Conservation (phyloP, 805 yeast species). For the Starmerella ratchasimensis region DNA sequence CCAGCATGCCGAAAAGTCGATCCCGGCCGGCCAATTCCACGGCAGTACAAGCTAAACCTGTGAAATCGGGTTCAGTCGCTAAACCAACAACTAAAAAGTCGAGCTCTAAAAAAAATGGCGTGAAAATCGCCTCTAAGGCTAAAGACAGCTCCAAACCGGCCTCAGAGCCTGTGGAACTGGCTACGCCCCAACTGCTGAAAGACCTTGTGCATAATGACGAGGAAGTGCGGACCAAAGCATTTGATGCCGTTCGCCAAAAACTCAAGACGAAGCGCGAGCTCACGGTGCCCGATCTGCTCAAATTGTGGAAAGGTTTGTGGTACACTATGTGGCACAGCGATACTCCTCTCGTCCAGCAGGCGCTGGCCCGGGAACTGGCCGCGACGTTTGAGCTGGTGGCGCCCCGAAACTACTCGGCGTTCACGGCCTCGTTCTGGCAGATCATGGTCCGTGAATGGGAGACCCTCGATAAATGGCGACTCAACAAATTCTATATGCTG, state of each 20-base stretch:
- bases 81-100: too few species aligned
- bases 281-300: conserved; percentile 47
- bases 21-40: too few species aligned
- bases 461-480: conserved; percentile 62
- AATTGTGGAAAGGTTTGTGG: conserved; percentile 92
- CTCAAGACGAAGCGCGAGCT: conserved; percentile 33
- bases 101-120: too few species aligned
- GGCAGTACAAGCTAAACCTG: too few species aligned
- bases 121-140: too few species aligned
- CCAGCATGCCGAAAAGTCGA: too few species aligned
- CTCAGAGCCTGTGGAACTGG: conserved; percentile 1
- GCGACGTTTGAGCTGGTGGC: conserved; percentile 30
- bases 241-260: conserved; percentile 48
- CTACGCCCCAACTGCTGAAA: conserved; percentile 11
- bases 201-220: conserved; percentile 27
- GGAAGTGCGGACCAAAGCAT: conserved; percentile 58
- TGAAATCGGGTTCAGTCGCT: too few species aligned
- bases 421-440: conserved; percentile 67
- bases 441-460: conserved; percentile 74
- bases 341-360: conserved; percentile 81
- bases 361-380: conserved; percentile 62
- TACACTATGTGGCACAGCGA: conserved; percentile 96
- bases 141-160: too few species aligned
- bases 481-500: conserved; percentile 74
- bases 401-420: conserved; percentile 33